phyloP scores from a whole-genome alignment of 306 rosid genomes.

The Amphicarpaea edgeworthii region DNA sequence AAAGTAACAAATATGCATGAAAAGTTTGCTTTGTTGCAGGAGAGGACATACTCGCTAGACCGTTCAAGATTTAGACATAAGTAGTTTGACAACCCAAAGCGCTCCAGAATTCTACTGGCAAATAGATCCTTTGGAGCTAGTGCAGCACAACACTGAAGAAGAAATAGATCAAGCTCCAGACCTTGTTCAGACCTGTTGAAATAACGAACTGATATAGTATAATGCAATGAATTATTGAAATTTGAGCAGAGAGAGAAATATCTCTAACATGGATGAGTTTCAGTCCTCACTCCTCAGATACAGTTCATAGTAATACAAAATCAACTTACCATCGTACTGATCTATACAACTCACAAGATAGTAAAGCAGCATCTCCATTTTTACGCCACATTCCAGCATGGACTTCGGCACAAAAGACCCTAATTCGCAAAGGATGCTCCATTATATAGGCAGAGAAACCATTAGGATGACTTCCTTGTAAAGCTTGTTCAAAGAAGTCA shows the following conservation, averaged over 20 bases:
- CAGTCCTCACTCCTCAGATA: constrained; percentile 34
- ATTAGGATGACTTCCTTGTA: constrained; percentile 82
- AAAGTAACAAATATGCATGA: constrained; percentile 30
- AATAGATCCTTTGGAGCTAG: constrained; percentile 86
- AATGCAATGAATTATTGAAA: not conserved
- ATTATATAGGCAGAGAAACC: constrained; percentile 92
- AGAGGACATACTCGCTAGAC: constrained; percentile 72
- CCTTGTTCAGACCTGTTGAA: constrained; percentile 91
- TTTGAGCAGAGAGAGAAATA: no score
- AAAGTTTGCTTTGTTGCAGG: constrained; percentile 36
- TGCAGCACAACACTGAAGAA: constrained; percentile 96
- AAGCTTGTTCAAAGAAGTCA: constrained; percentile 77
- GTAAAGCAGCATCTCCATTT: constrained; percentile 84
- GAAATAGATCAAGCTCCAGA: constrained; percentile 94
- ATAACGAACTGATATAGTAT: constrained; percentile 35
- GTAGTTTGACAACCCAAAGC: constrained; percentile 81
- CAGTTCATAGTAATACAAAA: constrained; percentile 37
- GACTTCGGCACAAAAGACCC: constrained; percentile 95
- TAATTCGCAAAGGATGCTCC: constrained; percentile 96
- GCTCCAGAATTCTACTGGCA: constrained; percentile 80
- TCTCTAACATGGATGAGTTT: constrained; percentile 5
- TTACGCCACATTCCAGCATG: constrained; percentile 98
- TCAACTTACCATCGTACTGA: constrained; percentile 83
- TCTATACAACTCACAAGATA: constrained; percentile 85
- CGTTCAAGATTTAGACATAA: constrained; percentile 71